Evolutionary conservation across 164 flowering plant species (phyloP).

Genomic region (Stephania yunnanensis): DNA sequence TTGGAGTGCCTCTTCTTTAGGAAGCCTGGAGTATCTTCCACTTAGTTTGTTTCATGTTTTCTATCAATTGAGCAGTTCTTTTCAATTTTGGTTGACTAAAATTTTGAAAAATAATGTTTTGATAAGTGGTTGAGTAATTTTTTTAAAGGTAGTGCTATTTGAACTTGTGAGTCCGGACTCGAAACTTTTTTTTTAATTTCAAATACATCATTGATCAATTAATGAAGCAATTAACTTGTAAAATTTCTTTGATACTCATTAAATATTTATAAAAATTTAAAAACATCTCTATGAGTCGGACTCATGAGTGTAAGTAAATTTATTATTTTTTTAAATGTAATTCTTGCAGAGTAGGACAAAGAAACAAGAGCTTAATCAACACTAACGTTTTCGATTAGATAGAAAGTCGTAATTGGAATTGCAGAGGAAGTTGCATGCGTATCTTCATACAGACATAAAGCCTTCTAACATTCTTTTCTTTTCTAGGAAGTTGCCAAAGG

Average conservation of each 20-base stretch:
- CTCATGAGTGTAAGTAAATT: too few relatives aligned
- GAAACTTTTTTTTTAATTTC: too few relatives aligned
- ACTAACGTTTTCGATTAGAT: constrained; percentile 76
- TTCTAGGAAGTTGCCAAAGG: constrained; percentile 74
- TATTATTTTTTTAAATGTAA: constrained; percentile 8
- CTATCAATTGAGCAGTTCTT: neutral
- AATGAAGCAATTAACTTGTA: too few relatives aligned
- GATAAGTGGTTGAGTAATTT: constrained; percentile 4
- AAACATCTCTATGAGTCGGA: too few relatives aligned
- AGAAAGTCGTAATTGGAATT: constrained; percentile 69
- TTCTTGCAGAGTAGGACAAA: constrained; percentile 56
- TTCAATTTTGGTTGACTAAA: too few relatives aligned
- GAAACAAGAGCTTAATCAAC: constrained; percentile 41
- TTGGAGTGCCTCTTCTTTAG: constrained; percentile 86
- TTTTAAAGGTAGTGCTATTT: too few relatives aligned
- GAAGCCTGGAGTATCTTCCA: constrained; percentile 76
- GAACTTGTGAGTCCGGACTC: too few relatives aligned
- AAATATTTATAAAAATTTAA: too few relatives aligned
- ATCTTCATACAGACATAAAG: constrained; percentile 89
- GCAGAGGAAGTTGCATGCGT: constrained; percentile 73
- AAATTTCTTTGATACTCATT: too few relatives aligned
- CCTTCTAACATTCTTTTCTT: constrained; percentile 91
- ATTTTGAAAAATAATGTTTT: too few relatives aligned
- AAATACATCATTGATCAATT: too few relatives aligned
- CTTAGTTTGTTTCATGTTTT: constrained; percentile 43